phyloP scores from a whole-genome alignment of 352 stramenopile genomes.

The Thalassiosira livingstoniorum region DNA sequence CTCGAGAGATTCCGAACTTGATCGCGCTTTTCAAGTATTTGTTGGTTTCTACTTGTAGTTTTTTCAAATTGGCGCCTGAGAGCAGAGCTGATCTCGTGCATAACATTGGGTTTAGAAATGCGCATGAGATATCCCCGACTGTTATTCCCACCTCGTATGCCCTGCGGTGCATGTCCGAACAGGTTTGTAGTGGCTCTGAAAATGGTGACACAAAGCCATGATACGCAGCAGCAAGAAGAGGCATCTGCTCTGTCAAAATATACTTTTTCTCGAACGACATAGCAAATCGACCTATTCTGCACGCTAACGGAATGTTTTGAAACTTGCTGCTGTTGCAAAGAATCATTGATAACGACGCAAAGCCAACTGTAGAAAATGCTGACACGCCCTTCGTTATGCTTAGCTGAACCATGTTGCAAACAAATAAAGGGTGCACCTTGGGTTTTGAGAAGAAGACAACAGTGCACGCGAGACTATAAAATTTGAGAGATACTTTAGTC shows the following conservation, averaged over 20 bases:
- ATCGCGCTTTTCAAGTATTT: conserved; percentile 21
- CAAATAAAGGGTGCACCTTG: too few species aligned
- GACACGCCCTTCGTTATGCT: too few species aligned
- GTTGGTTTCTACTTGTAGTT: conserved; percentile 19
- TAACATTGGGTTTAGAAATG: neutral
- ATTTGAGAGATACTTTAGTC: too few species aligned
- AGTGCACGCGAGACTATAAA: too few species aligned
- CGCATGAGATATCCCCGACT: neutral
- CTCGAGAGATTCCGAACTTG: neutral
- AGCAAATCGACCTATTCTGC: conserved; percentile 25
- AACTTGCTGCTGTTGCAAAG: conserved; percentile 22
- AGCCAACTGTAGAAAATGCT: too few species aligned
- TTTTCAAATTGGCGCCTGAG: too few species aligned
- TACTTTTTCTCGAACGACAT: conserved; percentile 39
- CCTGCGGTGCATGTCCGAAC: conserved; percentile 21
- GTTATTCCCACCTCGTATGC: conserved; percentile 19
- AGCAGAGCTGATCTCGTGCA: too few species aligned
- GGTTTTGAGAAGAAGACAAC: too few species aligned
- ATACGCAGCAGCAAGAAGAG: conserved; percentile 28
- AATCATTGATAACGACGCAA: conserved; percentile 29
- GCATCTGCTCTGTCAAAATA: conserved; percentile 23
- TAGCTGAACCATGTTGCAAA: too few species aligned
- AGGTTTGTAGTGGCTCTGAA: conserved; percentile 42
- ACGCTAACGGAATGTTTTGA: conserved; percentile 26
- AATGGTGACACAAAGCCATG: conserved; percentile 28